A percentile compares a stretch with the other conserved stretches of the same genome.
phyloP scores from a whole-genome alignment of 2,329 filamentous ascomycete species.

The Xenoacremonium recifei region DNA sequence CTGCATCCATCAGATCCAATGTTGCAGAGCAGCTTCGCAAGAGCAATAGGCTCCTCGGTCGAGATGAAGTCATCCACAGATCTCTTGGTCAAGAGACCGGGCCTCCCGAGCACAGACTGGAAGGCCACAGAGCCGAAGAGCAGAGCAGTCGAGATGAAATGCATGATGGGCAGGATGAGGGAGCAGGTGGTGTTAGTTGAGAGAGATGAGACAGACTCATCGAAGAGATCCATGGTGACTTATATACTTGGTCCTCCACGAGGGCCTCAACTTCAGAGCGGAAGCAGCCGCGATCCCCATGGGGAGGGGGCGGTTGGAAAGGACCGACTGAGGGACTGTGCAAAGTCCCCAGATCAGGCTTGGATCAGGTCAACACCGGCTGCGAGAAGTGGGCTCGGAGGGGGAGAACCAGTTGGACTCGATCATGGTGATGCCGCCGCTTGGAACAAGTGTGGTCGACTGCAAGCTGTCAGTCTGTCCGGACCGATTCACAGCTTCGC shows the following conservation, averaged over 20 bases:
- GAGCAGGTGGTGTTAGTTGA: conserved; percentile 28
- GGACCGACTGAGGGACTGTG: no score
- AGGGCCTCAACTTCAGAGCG: conserved; percentile 1
- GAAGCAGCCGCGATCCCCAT: conserved; percentile 12
- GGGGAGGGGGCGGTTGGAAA: conserved; percentile 16
- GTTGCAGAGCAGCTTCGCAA: conserved; percentile 55
- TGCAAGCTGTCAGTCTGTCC: no score
- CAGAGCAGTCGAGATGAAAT: conserved; percentile 48
- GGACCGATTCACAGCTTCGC: no score
- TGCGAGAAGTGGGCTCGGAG: no score
- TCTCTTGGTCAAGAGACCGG: conserved; percentile 43
- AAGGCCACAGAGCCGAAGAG: conserved; percentile 51
- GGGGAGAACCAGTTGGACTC: no score
- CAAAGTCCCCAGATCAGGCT: no score
- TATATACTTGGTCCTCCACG: conserved; percentile 14
- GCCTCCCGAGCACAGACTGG: conserved; percentile 49
- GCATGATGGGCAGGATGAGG: conserved; percentile 44
- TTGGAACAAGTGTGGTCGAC: no score
- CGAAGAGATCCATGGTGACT: conserved; percentile 25
- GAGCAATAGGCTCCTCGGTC: conserved; percentile 50
- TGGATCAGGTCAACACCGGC: no score
- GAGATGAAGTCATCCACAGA: conserved; percentile 53
- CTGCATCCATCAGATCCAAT: conserved; percentile 56
- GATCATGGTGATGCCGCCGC: no score
- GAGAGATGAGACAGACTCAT: conserved; percentile 22